Base-by-base conservation (phyloP, 176 grass and related monocot genomes). In the Dactylis glomerata region DNA sequence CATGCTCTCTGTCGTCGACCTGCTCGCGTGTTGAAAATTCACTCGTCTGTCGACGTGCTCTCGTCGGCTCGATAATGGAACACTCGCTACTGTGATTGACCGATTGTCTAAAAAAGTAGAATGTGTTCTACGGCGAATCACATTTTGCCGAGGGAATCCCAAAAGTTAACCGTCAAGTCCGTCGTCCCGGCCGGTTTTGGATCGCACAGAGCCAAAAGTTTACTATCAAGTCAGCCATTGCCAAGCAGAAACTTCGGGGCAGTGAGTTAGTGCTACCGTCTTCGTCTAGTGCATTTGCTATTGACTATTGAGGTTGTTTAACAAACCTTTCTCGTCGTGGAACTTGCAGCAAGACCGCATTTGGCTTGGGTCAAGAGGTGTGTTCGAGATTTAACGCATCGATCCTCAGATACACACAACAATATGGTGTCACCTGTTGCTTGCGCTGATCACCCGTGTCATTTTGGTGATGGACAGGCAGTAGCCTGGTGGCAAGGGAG, bases 1-100 rank as follows among this genome's bases (percentile, higher is more conserved):
- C 68, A 88, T 74, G 81, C 75, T 36, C 33, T 69, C 50, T 83
- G 37, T 69, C 82, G 50, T 69, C 82, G 50, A 47, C 79, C 82
- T 65, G 66, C 22, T 73, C 20, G 47, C 45, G 23, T 71, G 38
- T 16, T 45, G 27, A 3, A 46, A 58, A 78, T 41, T 40, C 32
- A 42, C 38, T 42, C 54, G 27, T 79, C 57, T 80, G 34, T 66
- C 22, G 19, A 68, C 34, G 19, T 37, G 64, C 19, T 34, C 31
- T 16, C 32, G 77, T 1, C 59, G 0, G 17, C 15, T 30, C 11
- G 32, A 11, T 24, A 77, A 26, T 57, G 75, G 22, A 38, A 38
- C 40, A 9, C 6, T 33, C 27, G 16, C 19, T 36, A 14, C 31
- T 65, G 46, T 61, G 30, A 8, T 3, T 80, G 69, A 61, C 63